These are phyloP conservation scores for Xylaria sp. DNA, from an alignment of 2,329 filamentous ascomycete species.

Conservation along the genomic window DNA sequence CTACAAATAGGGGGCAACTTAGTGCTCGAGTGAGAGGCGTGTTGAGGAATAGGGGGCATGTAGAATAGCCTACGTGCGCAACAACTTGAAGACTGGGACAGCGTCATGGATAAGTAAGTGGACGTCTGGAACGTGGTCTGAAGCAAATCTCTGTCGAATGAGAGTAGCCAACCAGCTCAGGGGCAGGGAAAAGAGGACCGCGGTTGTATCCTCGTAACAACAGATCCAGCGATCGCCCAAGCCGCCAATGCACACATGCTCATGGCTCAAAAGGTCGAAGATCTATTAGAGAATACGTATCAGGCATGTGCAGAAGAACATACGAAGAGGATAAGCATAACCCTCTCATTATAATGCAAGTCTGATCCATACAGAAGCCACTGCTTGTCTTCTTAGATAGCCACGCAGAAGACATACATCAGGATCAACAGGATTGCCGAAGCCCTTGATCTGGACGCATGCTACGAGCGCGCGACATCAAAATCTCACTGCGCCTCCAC, in stretches of 20 bases:
- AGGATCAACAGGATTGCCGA: slow-evolving; percentile 49
- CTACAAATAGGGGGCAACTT: too few relatives aligned
- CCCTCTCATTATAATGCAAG: slow-evolving; percentile 2
- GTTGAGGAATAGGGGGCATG: too few relatives aligned
- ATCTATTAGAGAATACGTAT: slow-evolving; percentile 43
- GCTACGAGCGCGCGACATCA: slow-evolving; percentile 40
- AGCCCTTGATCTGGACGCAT: slow-evolving; percentile 47
- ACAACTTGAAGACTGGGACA: too few relatives aligned
- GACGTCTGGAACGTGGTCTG: too few relatives aligned
- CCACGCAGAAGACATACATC: slow-evolving; percentile 46
- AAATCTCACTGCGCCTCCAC: slow-evolving; percentile 23
- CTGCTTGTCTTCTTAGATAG: too few relatives aligned
- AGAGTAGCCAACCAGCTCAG: too few relatives aligned
- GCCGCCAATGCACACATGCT: slow-evolving; percentile 41
- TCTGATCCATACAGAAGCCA: too few relatives aligned
- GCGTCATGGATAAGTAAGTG: too few relatives aligned
- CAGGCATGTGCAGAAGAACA: slow-evolving; percentile 39
- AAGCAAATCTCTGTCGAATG: too few relatives aligned
- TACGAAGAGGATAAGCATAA: slow-evolving; percentile 34
- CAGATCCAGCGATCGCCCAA: slow-evolving; percentile 44
- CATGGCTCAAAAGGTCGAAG: slow-evolving; percentile 45
- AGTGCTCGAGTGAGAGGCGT: too few relatives aligned
- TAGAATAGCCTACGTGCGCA: too few relatives aligned
- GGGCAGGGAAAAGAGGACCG: too few relatives aligned
- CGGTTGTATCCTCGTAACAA: slow-evolving; percentile 44